These are phyloP conservation scores for Fusarium sp. DNA, from an alignment of 2,329 filamentous ascomycete species.

Conservation along the genomic window DNA sequence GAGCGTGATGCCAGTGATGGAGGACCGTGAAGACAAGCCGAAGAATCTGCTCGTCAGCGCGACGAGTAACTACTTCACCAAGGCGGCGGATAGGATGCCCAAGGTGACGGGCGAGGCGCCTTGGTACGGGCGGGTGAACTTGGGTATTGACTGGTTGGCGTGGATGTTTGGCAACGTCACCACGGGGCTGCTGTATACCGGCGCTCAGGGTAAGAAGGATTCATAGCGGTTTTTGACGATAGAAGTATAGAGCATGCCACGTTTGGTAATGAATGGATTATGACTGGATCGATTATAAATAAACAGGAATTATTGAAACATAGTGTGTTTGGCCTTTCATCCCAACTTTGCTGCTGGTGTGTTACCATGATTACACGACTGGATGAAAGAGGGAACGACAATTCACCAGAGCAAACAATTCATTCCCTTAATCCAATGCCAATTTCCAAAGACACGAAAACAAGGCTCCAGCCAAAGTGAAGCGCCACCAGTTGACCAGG, in stretches of 20 bases:
- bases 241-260: background rate
- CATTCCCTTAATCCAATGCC: background rate
- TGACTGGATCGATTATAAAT: background rate
- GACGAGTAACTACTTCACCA: conserved; percentile 51
- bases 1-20: conserved; percentile 59
- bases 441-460: background rate
- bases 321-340: background rate
- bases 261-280: background rate
- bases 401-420: background rate
- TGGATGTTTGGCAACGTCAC: conserved; percentile 47
- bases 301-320: background rate
- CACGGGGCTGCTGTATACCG: conserved; percentile 47
- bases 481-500: background rate
- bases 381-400: background rate
- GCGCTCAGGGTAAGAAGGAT: conserved; percentile 41
- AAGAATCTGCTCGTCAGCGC: conserved; percentile 42
- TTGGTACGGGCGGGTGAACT: conserved; percentile 51
- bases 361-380: background rate
- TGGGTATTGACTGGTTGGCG: conserved; percentile 47
- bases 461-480: background rate
- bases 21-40: conserved; percentile 40
- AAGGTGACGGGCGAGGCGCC: conserved; percentile 49
- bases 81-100: conserved; percentile 51
- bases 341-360: background rate
- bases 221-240: background rate